These are phyloP conservation scores for Globisporangium alternatum DNA, from an alignment of 352 stramenopile genomes.

Conservation along the genomic window DNA sequence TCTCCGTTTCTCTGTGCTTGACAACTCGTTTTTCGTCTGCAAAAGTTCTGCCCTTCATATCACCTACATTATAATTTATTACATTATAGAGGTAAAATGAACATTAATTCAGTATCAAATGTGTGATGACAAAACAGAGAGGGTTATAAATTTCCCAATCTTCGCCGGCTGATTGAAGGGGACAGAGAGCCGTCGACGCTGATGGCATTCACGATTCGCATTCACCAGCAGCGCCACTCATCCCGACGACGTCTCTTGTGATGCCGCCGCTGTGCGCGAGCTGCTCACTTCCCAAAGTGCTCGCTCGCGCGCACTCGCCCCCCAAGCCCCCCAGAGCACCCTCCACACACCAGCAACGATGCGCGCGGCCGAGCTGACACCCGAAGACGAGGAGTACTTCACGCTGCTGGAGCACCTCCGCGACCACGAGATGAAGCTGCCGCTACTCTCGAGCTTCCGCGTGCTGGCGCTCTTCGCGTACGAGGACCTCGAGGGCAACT, in stretches of 20 bases:
- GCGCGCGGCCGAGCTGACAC: constrained; percentile 39
- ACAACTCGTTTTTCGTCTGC: background rate
- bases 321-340: background rate
- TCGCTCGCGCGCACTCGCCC: constrained; percentile 9
- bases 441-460: constrained; percentile 42
- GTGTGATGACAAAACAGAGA: background rate
- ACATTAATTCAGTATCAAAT: background rate
- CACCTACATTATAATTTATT: background rate
- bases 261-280: background rate
- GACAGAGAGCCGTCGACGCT: constrained; percentile 4
- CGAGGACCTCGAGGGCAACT: constrained; percentile 43
- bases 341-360: constrained; percentile 20
- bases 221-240: constrained; percentile 1
- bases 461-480: constrained; percentile 60
- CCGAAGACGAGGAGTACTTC: constrained; percentile 44
- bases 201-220: constrained; percentile 3
- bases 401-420: constrained; percentile 42
- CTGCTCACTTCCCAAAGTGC: constrained; percentile 15
- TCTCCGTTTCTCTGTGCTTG: no score
- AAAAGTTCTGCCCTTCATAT: background rate
- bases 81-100: background rate
- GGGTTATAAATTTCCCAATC: background rate
- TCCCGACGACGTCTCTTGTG: background rate
- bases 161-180: background rate
- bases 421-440: constrained; percentile 30